Evolutionary conservation across 176 grass and related monocot species (phyloP).

Genomic region (Triticum monococcum): DNA sequence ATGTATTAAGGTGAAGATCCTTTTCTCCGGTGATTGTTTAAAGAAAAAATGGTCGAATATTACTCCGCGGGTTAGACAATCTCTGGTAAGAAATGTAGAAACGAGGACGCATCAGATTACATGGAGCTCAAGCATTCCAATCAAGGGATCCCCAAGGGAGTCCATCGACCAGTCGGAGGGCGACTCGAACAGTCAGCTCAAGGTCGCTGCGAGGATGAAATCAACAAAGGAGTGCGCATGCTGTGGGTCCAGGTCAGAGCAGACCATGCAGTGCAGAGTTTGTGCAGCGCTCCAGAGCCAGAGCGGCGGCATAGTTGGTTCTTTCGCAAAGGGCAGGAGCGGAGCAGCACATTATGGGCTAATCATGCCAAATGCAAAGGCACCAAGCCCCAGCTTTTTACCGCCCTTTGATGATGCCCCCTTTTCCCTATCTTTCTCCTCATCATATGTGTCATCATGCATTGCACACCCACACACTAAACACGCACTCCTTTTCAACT

Average conservation of each 20-base stretch:
- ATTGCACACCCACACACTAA: not conserved
- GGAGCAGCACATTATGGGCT: conserved; percentile 69
- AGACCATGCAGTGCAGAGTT: not conserved
- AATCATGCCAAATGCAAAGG: conserved; percentile 96
- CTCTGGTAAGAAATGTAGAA: not conserved
- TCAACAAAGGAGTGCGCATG: not conserved
- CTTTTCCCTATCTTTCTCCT: conserved; percentile 45
- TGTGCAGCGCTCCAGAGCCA: not conserved
- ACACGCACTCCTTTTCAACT: conserved; percentile 43
- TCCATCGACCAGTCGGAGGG: too few species aligned
- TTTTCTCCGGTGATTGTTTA: too few species aligned
- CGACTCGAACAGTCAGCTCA: too few species aligned
- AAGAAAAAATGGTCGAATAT: too few species aligned
- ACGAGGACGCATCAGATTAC: not conserved
- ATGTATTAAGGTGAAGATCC: too few species aligned
- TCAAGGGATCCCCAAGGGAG: too few species aligned
- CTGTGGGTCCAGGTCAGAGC: conserved; percentile 6
- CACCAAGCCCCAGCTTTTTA: conserved; percentile 73
- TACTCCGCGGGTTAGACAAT: not conserved
- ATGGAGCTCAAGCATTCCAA: not conserved
- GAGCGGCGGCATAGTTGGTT: not conserved
- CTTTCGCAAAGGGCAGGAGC: conserved; percentile 7
- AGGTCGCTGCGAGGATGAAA: too few species aligned
- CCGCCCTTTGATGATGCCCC: conserved; percentile 8
- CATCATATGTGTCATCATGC: conserved; percentile 72